A percentile compares a stretch with the other conserved stretches of the same genome.
Conservation (phyloP, 805 yeast genomes). For the Torulaspora indica region DNA sequence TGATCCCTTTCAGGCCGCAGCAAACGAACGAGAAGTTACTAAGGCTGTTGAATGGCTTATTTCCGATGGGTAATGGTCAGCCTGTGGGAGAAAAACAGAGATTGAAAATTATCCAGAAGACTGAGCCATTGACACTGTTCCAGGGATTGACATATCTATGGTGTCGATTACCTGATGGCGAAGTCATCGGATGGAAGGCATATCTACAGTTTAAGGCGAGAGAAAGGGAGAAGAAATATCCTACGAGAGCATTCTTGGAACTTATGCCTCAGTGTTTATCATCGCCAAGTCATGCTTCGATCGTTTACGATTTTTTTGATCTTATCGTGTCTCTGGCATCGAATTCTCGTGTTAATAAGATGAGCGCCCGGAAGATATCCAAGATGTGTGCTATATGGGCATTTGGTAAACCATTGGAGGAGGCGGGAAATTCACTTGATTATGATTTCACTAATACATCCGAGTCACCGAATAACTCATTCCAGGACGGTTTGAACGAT, state of each 20-base stretch:
- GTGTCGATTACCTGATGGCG: constrained; percentile 76
- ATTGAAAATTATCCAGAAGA: constrained; percentile 40
- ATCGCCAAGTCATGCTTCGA: constrained; percentile 83
- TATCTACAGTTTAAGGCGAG: constrained; percentile 62
- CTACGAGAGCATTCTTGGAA: constrained; percentile 68
- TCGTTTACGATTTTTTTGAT: constrained; percentile 83
- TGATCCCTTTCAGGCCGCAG: constrained; percentile 74
- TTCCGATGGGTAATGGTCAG: constrained; percentile 51
- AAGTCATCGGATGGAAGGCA: constrained; percentile 81
- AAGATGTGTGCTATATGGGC: constrained; percentile 90
- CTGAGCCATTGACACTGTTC: constrained; percentile 67
- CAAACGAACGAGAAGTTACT: constrained; percentile 58
- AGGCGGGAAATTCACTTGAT: constrained; percentile 29
- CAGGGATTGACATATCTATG: constrained; percentile 77
- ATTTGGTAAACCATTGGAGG: constrained; percentile 42
- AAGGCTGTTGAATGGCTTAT: constrained; percentile 50
- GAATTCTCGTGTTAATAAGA: constrained; percentile 68
- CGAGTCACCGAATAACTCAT: constrained; percentile 35
- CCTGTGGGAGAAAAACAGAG: constrained; percentile 44
- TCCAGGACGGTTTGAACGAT: constrained; percentile 63
- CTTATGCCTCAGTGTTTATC: constrained; percentile 80
- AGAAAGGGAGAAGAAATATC: constrained; percentile 62
- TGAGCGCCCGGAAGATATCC: constrained; percentile 75
- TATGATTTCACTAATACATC: constrained; percentile 22
- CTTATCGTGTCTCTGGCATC: constrained; percentile 71